These are phyloP conservation scores for Hypoxylon subgilvum DNA, from an alignment of 495 filamentous ascomycete genomes.

Conservation along the genomic window DNA sequence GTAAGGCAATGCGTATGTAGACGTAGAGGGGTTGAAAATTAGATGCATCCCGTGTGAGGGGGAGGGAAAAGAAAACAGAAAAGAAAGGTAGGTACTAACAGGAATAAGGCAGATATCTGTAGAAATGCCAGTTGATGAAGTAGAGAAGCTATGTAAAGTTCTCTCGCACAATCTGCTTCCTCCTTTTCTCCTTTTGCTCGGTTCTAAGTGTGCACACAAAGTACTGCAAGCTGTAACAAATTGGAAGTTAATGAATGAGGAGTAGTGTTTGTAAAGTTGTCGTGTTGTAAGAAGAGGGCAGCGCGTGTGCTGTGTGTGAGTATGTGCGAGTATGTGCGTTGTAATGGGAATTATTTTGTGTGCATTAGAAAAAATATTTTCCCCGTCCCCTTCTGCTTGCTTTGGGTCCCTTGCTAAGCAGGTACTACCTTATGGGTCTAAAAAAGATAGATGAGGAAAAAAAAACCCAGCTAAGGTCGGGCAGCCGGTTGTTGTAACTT, in stretches of 20 bases:
- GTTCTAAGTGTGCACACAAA: slow-evolving; percentile 18
- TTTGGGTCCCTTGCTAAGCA: slow-evolving; percentile 27
- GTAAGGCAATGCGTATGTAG: slow-evolving; percentile 1
- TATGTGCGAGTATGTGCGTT: slow-evolving; percentile 11
- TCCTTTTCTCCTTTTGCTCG: slow-evolving; percentile 20
- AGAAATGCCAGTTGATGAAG: background rate
- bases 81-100: slow-evolving; percentile 22
- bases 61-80: slow-evolving; percentile 29
- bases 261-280: slow-evolving; percentile 27
- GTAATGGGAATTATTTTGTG: slow-evolving; percentile 32
- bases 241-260: slow-evolving; percentile 24
- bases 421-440: no score
- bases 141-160: slow-evolving; percentile 12
- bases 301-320: background rate
- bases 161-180: no score
- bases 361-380: slow-evolving; percentile 26
- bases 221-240: slow-evolving; percentile 27
- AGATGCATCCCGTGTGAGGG: slow-evolving; percentile 7
- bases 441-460: slow-evolving; percentile 9
- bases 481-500: slow-evolving; percentile 22
- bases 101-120: slow-evolving; percentile 21
- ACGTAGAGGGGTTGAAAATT: slow-evolving; percentile 8
- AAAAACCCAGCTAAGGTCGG: slow-evolving; percentile 29
- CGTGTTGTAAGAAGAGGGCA: no score
- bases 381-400: background rate